These are phyloP conservation scores for Amanita molliuscula DNA, from an alignment of 768 basidiomycete species.

Conservation along the genomic window DNA sequence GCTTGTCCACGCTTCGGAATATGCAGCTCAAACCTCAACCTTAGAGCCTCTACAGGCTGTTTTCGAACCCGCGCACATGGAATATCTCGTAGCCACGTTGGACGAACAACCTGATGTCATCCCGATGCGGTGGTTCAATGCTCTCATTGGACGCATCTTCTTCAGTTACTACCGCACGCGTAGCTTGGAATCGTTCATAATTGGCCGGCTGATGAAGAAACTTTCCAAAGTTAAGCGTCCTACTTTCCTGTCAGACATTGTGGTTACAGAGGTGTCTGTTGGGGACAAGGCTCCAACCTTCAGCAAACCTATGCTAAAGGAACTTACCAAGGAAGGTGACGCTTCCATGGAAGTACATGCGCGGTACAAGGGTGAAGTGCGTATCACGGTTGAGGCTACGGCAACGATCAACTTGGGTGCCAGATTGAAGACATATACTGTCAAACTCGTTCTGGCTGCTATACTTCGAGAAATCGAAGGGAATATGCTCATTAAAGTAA, in stretches of 20 bases:
- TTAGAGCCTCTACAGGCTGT: conserved; percentile 51
- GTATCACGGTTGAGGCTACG: conserved; percentile 84
- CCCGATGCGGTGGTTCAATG: conserved; percentile 97
- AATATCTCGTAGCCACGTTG: conserved; percentile 67
- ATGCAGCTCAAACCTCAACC: conserved; percentile 51
- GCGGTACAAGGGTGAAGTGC: conserved; percentile 76
- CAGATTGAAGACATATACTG: conserved; percentile 80
- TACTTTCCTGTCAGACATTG: conserved; percentile 72
- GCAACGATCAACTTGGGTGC: conserved; percentile 79
- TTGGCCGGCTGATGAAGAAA: conserved; percentile 87
- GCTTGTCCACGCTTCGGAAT: conserved; percentile 61
- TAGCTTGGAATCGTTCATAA: conserved; percentile 74
- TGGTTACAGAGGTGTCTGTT: conserved; percentile 83
- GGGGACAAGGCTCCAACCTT: conserved; percentile 78
- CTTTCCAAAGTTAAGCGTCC: conserved; percentile 87
- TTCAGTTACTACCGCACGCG: conserved; percentile 86
- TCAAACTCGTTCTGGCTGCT: conserved; percentile 83
- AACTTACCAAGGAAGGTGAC: conserved; percentile 89
- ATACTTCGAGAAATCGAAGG: conserved; percentile 88
- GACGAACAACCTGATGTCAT: conserved; percentile 95
- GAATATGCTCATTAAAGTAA: conserved; percentile 80
- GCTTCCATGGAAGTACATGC: conserved; percentile 83
- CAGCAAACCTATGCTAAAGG: conserved; percentile 97
- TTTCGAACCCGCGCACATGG: conserved; percentile 75
- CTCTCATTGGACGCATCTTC: conserved; percentile 85